Percentiles rank a stretch among this genome's conserved stretches.
phyloP scores from a whole-genome alignment of 2,329 filamentous ascomycete genomes.

The Verticillium longisporum region DNA sequence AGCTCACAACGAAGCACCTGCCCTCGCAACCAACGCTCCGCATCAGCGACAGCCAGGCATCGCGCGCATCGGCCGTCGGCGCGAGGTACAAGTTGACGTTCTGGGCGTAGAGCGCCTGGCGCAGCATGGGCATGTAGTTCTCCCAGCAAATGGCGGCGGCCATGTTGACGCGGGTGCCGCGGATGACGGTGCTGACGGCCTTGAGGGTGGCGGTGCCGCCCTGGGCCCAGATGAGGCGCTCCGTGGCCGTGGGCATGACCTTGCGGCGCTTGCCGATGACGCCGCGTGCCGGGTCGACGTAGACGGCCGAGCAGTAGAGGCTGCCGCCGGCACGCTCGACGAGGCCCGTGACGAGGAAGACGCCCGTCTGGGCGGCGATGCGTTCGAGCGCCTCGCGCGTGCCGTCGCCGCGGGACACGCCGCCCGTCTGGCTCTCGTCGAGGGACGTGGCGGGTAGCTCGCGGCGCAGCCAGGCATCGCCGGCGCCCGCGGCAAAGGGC shows the following conservation, averaged over 20 bases:
- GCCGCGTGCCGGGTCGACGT: slow-evolving; percentile 69
- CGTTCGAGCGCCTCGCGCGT: slow-evolving; percentile 74
- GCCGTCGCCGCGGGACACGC: slow-evolving; percentile 43
- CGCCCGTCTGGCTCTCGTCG: slow-evolving; percentile 15
- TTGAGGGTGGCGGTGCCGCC: slow-evolving; percentile 71
- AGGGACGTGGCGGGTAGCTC: slow-evolving; percentile 30
- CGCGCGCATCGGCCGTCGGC: slow-evolving; percentile 78
- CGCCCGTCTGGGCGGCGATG: slow-evolving; percentile 67
- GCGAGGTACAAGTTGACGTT: slow-evolving; percentile 90
- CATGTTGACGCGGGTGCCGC: slow-evolving; percentile 71
- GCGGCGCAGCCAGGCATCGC: slow-evolving; percentile 62
- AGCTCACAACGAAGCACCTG: slow-evolving; percentile 75
- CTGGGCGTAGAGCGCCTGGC: slow-evolving; percentile 78
- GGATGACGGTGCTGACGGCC: slow-evolving; percentile 73
- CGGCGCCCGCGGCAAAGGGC: slow-evolving; percentile 54
- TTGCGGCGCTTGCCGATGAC: slow-evolving; percentile 81
- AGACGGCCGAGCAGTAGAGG: slow-evolving; percentile 76
- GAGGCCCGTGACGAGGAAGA: slow-evolving; percentile 74
- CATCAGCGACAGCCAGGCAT: slow-evolving; percentile 79
- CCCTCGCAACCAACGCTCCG: slow-evolving; percentile 76
- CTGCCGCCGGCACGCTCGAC: slow-evolving; percentile 78
- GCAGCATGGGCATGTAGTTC: slow-evolving; percentile 87
- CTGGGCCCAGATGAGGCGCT: slow-evolving; percentile 84
- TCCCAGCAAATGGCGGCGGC: slow-evolving; percentile 94
- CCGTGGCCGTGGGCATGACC: slow-evolving; percentile 82